These are phyloP conservation scores for Talaromyces adpressus DNA, from an alignment of 495 filamentous ascomycete genomes.

Conservation along the genomic window DNA sequence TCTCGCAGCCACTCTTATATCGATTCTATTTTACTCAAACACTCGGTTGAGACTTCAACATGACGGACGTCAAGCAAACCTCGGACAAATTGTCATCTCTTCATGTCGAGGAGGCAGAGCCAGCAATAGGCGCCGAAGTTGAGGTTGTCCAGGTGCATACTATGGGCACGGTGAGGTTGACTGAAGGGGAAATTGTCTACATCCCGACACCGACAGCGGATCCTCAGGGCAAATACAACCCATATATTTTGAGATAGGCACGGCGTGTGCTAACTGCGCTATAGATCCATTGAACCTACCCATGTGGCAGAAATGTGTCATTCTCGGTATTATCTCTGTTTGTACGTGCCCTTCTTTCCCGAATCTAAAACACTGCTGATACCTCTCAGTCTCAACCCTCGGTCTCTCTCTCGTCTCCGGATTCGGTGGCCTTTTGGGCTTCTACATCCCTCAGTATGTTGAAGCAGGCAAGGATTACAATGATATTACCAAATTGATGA, in stretches of 20 bases:
- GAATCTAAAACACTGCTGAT: constrained; percentile 7
- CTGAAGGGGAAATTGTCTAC: constrained; percentile 21
- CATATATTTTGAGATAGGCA: not conserved
- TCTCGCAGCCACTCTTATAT: constrained; percentile 2
- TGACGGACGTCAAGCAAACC: not conserved
- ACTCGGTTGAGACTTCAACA: not conserved
- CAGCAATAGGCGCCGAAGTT: not conserved
- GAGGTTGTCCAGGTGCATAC: constrained; percentile 10
- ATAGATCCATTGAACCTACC: constrained; percentile 25
- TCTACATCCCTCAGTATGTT: constrained; percentile 17
- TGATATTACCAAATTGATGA: constrained; percentile 25
- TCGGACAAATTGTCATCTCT: constrained; percentile 1
- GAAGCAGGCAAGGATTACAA: constrained; percentile 17
- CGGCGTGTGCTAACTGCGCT: not conserved
- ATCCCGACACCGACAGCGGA: constrained; percentile 24
- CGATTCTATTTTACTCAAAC: not conserved
- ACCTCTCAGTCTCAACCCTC: constrained; percentile 17
- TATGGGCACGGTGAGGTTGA: constrained; percentile 24
- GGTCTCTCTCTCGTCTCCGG: constrained; percentile 23
- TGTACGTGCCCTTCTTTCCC: constrained; percentile 14
- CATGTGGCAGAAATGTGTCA: constrained; percentile 18
- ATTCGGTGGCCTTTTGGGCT: constrained; percentile 21
- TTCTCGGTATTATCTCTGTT: constrained; percentile 21
- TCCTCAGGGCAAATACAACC: constrained; percentile 14
- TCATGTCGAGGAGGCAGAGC: constrained; percentile 19